phyloP scores from a whole-genome alignment of 805 yeast genomes.

The Myxozyma lipomycoides region DNA sequence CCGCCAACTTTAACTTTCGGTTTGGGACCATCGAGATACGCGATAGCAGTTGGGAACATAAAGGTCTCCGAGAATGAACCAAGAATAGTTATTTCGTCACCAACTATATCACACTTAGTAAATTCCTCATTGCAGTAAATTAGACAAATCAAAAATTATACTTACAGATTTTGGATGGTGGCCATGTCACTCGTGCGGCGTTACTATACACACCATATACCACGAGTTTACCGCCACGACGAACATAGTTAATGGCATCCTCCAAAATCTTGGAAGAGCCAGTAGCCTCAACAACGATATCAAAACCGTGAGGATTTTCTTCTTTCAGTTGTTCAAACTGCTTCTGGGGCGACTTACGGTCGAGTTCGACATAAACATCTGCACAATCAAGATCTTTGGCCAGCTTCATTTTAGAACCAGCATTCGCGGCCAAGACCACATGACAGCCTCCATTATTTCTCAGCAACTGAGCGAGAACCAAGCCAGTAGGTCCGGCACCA shows the following conservation, averaged over 20 bases:
- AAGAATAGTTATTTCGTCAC: conserved; percentile 26
- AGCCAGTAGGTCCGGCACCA: conserved; percentile 28
- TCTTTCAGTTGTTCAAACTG: conserved; percentile 19
- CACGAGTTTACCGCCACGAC: conserved; percentile 25
- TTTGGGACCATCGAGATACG: conserved; percentile 24
- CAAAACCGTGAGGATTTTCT: conserved; percentile 25
- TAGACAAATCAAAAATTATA: neutral
- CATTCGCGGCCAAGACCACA: conserved; percentile 24
- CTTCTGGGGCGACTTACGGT: conserved; percentile 16
- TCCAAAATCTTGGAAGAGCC: conserved; percentile 23
- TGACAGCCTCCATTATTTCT: conserved; percentile 27
- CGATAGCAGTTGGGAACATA: conserved; percentile 25
- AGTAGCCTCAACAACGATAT: conserved; percentile 27
- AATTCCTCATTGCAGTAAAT: neutral
- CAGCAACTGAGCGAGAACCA: conserved; percentile 24
- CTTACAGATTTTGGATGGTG: conserved; percentile 23
- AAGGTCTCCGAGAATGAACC: conserved; percentile 27
- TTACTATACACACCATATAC: conserved; percentile 25
- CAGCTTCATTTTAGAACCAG: conserved; percentile 23
- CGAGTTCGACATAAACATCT: conserved; percentile 23
- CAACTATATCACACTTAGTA: conserved; percentile 6
- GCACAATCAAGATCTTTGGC: conserved; percentile 22
- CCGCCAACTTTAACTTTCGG: conserved; percentile 25
- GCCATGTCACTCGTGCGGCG: conserved; percentile 25
- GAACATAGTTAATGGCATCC: conserved; percentile 24